phyloP scores from a whole-genome alignment of 1,139 yeast species.

The Zygoascus hellenicus region DNA sequence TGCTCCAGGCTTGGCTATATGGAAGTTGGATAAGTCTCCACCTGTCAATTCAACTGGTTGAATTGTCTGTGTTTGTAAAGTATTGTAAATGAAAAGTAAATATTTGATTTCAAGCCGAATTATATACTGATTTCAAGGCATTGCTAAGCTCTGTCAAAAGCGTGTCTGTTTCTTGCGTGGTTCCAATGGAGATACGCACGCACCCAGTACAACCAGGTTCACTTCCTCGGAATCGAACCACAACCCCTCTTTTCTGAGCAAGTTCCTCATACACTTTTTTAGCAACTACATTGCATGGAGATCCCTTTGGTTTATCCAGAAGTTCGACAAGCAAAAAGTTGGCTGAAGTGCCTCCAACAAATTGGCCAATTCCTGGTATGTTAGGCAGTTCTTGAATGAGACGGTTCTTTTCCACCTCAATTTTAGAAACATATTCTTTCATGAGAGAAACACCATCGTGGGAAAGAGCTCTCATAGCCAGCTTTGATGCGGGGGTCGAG shows the following conservation, averaged over 20 bases:
- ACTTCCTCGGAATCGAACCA: conserved; percentile 83
- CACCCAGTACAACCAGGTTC: conserved; percentile 89
- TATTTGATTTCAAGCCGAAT: conserved; percentile 24
- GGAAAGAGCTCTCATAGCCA: conserved; percentile 70
- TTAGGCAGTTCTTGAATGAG: conserved; percentile 49
- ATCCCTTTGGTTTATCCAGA: conserved; percentile 49
- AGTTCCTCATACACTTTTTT: conserved; percentile 55
- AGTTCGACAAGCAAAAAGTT: conserved; percentile 76
- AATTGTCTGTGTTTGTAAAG: neutral
- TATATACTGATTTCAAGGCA: conserved; percentile 33
- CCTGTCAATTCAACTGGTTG: neutral
- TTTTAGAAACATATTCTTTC: conserved; percentile 47
- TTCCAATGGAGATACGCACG: conserved; percentile 81
- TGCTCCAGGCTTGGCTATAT: conserved; percentile 13
- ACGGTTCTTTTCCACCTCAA: conserved; percentile 50
- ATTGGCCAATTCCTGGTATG: conserved; percentile 58
- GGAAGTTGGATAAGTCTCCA: conserved; percentile 7
- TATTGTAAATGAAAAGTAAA: neutral
- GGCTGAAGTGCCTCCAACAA: conserved; percentile 84
- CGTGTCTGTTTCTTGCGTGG: conserved; percentile 59
- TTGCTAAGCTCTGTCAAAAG: conserved; percentile 48
- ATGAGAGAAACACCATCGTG: conserved; percentile 53
- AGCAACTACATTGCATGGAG: conserved; percentile 69
- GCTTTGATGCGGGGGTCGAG: conserved; percentile 69
- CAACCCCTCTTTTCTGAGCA: conserved; percentile 71